Base-by-base conservation (phyloP, 2,329 filamentous ascomycete genomes). In the Cercospora sojina region DNA sequence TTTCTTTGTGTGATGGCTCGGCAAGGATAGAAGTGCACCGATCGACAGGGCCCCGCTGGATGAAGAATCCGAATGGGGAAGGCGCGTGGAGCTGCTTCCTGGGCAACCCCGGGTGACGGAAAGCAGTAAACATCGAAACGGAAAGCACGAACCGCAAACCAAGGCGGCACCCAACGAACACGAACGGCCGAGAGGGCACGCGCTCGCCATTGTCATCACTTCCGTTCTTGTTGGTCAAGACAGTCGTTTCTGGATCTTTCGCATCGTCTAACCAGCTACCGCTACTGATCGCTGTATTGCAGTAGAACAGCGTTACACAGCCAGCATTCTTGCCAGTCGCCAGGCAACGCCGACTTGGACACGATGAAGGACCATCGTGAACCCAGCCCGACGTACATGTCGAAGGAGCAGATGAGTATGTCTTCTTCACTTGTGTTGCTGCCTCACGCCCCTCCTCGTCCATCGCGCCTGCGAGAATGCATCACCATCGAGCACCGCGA, bases 401-500 rank as follows among this genome's bases (percentile, higher is more conserved):
- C 72, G 31, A 69, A 73, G 56, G 70, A 74, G 53, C 73, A 75
- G 62, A 73, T 72, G 70, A 73, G 75, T 77, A 53, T 65, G 23
- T 66, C 63, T 32, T 58, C 41, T 12, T 62, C 63, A 61, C 67
- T 38, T 57, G 56, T 58, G 59, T 60, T 56, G 58, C 67, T 70
- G 55, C 67, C 69, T n/a, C 69, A 74, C 53, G 71, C 69, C 12
- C 72, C 72, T 41, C 67, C 68, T 38, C 61, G 62, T 53, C 64
- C 71, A 23, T 73, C 71, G 55, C 66, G 63, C 56, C 59, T 73
- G 56, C 61, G 70, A 65, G 51, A 73, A 65, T 71, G 71, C 66
- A 59, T 64, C 18, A 62, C 65, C 32, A 53, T 62, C 43, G 27
- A 49, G 9, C 35, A 49, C 27, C 38, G 41, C 38, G 64, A 71